Conservation (phyloP, 2,329 filamentous ascomycete species). For the Exophiala dermatitidis region DNA sequence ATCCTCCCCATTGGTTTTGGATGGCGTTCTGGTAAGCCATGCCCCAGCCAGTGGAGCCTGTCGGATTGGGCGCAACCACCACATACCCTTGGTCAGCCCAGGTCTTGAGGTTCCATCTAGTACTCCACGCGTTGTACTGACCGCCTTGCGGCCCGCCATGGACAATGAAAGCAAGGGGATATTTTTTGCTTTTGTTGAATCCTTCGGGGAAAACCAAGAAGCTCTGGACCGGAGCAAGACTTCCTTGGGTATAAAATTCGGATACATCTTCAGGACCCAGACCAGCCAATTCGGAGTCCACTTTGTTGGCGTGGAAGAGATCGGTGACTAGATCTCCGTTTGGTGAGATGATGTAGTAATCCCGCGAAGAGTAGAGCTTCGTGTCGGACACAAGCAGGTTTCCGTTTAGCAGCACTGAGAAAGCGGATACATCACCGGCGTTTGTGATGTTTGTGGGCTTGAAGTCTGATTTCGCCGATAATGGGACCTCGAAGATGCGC, state of each 20-base stretch:
- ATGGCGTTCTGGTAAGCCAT: conserved; percentile 72
- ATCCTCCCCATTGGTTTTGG: conserved; percentile 71
- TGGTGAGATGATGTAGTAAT: conserved; percentile 32
- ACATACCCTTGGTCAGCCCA: conserved; percentile 86
- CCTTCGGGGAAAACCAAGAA: conserved; percentile 41
- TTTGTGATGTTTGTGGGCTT: conserved; percentile 35
- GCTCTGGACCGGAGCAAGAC: conserved; percentile 34
- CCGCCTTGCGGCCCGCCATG: conserved; percentile 77
- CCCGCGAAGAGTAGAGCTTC: conserved; percentile 34
- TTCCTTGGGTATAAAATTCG: conserved; percentile 35
- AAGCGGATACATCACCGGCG: conserved; percentile 30
- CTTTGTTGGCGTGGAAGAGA: conserved; percentile 34
- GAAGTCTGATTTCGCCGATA: conserved; percentile 30
- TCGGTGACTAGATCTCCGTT: conserved; percentile 27
- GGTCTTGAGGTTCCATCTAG: conserved; percentile 76
- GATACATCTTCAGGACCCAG: conserved; percentile 33
- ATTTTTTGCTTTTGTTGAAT: conserved; percentile 64
- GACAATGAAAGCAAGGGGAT: conserved; percentile 71
- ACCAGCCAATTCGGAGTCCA: conserved; percentile 35
- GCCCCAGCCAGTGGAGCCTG: conserved; percentile 75
- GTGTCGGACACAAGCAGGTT: conserved; percentile 32
- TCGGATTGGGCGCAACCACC: conserved; percentile 73
- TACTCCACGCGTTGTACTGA: conserved; percentile 70
- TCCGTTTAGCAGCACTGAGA: conserved; percentile 28
- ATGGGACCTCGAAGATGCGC: conserved; percentile 33